phyloP scores from a whole-genome alignment of 1,284 basidiomycete genomes.

The Moesziomyces antarcticus region DNA sequence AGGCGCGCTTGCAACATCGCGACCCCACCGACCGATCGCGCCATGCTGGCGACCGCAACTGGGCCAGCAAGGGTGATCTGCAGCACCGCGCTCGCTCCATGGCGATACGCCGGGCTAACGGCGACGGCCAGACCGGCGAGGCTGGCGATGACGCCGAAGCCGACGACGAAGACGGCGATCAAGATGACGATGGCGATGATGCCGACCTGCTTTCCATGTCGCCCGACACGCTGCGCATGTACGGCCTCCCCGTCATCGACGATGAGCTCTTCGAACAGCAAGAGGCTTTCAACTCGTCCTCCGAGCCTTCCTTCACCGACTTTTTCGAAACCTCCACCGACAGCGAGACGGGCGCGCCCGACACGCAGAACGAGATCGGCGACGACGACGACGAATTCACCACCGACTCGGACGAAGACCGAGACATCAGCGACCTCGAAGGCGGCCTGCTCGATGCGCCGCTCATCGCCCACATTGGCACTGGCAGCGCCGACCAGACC shows the following conservation, averaged over 20 bases:
- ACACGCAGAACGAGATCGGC: conserved; percentile 35
- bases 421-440: conserved; percentile 62
- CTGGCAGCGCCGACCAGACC: conserved; percentile 10
- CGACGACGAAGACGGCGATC: conserved; percentile 36
- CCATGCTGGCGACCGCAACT: conserved; percentile 30
- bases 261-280: conserved; percentile 65
- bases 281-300: conserved; percentile 62
- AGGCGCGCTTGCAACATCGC: conserved; percentile 36
- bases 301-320: conserved; percentile 66
- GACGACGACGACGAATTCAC: conserved; percentile 59
- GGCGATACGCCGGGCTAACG: conserved; percentile 21
- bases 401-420: conserved; percentile 50
- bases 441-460: conserved; percentile 53
- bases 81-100: conserved; percentile 38
- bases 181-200: conserved; percentile 34
- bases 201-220: conserved; percentile 53
- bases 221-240: conserved; percentile 54
- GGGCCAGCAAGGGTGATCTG: conserved; percentile 37
- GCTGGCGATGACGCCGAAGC: conserved; percentile 38
- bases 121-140: conserved; percentile 1
- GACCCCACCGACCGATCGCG: conserved; percentile 32
- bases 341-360: conserved; percentile 31
- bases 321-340: conserved; percentile 64
- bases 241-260: conserved; percentile 51
- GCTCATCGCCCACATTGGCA: conserved; percentile 59